phyloP scores from a whole-genome alignment of 1,284 basidiomycete species.

The Tylopilus sp. region DNA sequence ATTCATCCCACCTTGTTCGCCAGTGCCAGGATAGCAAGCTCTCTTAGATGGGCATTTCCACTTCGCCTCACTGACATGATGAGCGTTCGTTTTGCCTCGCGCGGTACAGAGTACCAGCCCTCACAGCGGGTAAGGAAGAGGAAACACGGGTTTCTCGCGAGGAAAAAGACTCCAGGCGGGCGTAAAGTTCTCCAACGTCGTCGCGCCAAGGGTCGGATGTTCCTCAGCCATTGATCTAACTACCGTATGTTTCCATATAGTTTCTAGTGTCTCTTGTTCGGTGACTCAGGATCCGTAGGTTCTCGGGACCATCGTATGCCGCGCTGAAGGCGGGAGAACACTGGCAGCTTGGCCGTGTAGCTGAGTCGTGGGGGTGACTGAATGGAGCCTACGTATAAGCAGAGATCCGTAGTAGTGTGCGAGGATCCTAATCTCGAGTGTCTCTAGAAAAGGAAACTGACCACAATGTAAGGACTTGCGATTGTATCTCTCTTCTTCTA shows the following conservation, averaged over 20 bases:
- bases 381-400: neutral
- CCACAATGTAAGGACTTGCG: neutral
- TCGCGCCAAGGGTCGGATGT: slow-evolving; percentile 38
- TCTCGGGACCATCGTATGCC: neutral
- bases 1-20: slow-evolving; percentile 19
- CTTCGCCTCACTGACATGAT: slow-evolving; percentile 20
- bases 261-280: neutral
- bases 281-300: neutral
- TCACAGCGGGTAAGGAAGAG: slow-evolving; percentile 33
- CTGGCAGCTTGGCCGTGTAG: neutral
- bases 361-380: neutral
- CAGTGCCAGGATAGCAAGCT: slow-evolving; percentile 13
- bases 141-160: slow-evolving; percentile 32
- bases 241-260: slow-evolving; percentile 12
- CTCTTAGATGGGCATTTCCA: slow-evolving; percentile 25
- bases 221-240: slow-evolving; percentile 37
- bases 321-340: neutral
- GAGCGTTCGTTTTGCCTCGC: slow-evolving; percentile 33
- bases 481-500: neutral
- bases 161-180: slow-evolving; percentile 31
- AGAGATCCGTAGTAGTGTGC: neutral
- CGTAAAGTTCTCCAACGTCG: slow-evolving; percentile 38
- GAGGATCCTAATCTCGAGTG: too few species aligned
- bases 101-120: slow-evolving; percentile 35
- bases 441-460: slow-evolving; percentile 24